Evolutionary conservation across 2,329 filamentous ascomycete genomes (phyloP).

Genomic region (Teratosphaeria zuluensis): DNA sequence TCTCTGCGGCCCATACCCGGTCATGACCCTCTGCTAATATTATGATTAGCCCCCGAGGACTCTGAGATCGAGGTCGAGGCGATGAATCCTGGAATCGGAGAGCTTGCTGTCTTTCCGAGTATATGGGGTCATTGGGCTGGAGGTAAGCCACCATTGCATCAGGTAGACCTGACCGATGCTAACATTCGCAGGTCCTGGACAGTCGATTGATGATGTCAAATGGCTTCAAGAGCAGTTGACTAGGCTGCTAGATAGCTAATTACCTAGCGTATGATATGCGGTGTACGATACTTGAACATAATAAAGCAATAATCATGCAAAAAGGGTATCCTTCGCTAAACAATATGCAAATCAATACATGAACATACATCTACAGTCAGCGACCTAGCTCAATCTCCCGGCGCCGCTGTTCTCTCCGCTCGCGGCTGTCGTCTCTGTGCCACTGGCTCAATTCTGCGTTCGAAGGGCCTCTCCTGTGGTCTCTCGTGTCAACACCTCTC

Average conservation of each 20-base stretch:
- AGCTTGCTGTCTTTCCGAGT: conserved; percentile 34
- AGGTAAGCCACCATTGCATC: conserved; percentile 28
- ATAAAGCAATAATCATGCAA: no score
- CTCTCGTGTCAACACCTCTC: conserved; percentile 15
- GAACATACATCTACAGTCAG: not conserved
- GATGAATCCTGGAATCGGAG: conserved; percentile 51
- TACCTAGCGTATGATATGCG: not conserved
- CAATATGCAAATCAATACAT: not conserved
- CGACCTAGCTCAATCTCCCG: conserved; percentile 33
- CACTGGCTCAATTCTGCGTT: not conserved
- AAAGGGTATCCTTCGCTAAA: no score
- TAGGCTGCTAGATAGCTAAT: not conserved
- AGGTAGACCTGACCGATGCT: not conserved
- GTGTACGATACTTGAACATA: no score
- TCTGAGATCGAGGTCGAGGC: conserved; percentile 61
- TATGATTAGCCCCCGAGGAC: conserved; percentile 53
- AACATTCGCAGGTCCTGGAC: conserved; percentile 50
- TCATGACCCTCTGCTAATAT: conserved; percentile 4
- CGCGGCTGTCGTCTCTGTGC: conserved; percentile 1
- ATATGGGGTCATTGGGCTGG: conserved; percentile 54
- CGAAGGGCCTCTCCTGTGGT: not conserved
- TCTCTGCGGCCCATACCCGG: no score
- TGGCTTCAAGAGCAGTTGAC: conserved; percentile 53
- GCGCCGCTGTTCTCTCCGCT: conserved; percentile 23
- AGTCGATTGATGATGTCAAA: conserved; percentile 59